Conservation (phyloP, 768 basidiomycete species). For the Pleurotus tuber-regium region DNA sequence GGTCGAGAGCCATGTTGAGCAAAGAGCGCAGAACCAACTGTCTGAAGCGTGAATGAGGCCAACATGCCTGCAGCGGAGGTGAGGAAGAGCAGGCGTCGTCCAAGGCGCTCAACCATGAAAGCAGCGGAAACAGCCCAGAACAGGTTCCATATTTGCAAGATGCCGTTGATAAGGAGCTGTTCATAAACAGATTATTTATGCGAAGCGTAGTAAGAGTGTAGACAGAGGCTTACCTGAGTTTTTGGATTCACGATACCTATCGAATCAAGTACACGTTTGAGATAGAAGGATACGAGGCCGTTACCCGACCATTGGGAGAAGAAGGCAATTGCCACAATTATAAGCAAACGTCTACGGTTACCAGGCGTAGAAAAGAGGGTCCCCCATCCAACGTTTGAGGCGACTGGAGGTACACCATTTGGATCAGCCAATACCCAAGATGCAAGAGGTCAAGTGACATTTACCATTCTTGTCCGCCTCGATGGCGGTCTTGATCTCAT, state of each 20-base stretch:
- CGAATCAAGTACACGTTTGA: constrained; percentile 49
- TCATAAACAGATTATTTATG: constrained; percentile 40
- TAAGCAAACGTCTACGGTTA: constrained; percentile 51
- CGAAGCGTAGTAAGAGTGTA: constrained; percentile 2
- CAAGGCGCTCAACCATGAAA: background rate
- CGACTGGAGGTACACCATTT: too few relatives aligned
- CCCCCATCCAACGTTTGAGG: constrained; percentile 39
- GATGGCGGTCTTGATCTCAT: constrained; percentile 62
- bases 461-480: constrained; percentile 27
- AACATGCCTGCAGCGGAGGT: constrained; percentile 44
- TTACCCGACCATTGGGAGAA: constrained; percentile 39
- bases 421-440: too few relatives aligned
- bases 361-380: constrained; percentile 46
- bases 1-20: background rate
- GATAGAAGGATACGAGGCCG: constrained; percentile 20
- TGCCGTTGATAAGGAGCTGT: background rate
- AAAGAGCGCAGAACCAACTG: constrained; percentile 38
- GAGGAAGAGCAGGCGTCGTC: constrained; percentile 37
- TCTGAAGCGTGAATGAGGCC: constrained; percentile 55
- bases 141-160: background rate
- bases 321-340: constrained; percentile 56
- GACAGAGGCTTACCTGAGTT: constrained; percentile 17
- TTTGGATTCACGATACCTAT: constrained; percentile 28
- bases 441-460: too few relatives aligned
- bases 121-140: background rate